Base-by-base conservation (phyloP, 164 flowering plant genomes). In the Umbellularia californica region DNA sequence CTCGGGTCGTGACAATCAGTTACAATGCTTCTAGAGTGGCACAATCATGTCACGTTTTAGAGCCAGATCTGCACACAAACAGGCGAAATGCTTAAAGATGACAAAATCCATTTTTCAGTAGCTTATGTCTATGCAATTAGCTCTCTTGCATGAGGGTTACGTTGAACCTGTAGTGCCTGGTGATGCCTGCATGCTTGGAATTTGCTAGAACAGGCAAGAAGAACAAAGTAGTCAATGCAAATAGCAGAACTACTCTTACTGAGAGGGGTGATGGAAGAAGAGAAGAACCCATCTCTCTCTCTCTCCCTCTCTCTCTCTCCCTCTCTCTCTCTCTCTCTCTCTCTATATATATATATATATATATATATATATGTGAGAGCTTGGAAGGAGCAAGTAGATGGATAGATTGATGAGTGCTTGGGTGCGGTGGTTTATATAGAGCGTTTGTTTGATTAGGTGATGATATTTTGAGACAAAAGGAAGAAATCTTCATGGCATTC, bases 11-110 rank as follows among this genome's bases (percentile, higher is more conserved):
- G n/a, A n/a, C n/a, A n/a, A n/a, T n/a, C 90, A 0, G 89, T 89
- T 67, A 86, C 80, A 25, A 90, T 85, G 77, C 83, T 87, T 85
- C 83, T 91, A 0, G 90, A 85, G 58, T 84, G 88, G 83, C 96
- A 91, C 72, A 91, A 65, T 33, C 94, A 75, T 10, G 88, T 88
- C 65, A 88, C 84, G 35, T 85, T 90, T 33, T 90, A 81, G 81
- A 85, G 14, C 73, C 74, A 76, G n/a, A 91, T 85, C 96, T 91
- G 82, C 58, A 74, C 55, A 55, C 2, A 50, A 23, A 65, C 27
- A 11, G 3, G 11, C 20, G 2, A 64, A 64, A 66, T 69, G 2
- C 14, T 9, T 64, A 71, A 70, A 69, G 64, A 69, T 23, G 50
- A 5, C 17, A 28, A 28, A 58, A 58, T 1, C 1, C 2, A 6